These are phyloP conservation scores for Microdochium nivale DNA, from an alignment of 2,329 filamentous ascomycete genomes.

Conservation along the genomic window DNA sequence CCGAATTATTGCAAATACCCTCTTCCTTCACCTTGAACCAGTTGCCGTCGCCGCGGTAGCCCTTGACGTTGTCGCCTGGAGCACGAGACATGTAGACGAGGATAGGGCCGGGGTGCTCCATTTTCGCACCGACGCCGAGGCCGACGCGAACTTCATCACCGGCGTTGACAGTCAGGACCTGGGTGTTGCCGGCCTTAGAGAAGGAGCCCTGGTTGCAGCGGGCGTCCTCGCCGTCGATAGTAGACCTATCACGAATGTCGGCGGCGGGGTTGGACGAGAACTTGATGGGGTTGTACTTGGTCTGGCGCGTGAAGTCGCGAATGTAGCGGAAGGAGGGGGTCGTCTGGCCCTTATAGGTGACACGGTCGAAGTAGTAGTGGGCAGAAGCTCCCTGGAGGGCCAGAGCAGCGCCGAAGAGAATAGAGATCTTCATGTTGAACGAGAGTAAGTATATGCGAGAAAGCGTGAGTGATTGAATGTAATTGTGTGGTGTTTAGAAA, in stretches of 20 bases:
- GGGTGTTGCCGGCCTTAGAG: slow-evolving; percentile 1
- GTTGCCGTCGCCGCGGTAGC: slow-evolving; percentile 17
- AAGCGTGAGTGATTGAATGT: too few species aligned
- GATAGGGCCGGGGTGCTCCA: slow-evolving; percentile 2
- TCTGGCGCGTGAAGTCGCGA: slow-evolving; percentile 14
- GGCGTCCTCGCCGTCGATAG: slow-evolving; percentile 12
- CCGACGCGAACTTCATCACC: slow-evolving; percentile 1
- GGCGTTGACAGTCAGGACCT: slow-evolving; percentile 1
- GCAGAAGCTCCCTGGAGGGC: slow-evolving; percentile 13
- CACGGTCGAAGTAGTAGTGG: slow-evolving; percentile 19
- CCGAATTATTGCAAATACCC: background rate
- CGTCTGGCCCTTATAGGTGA: slow-evolving; percentile 13
- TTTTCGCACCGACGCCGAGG: slow-evolving; percentile 1
- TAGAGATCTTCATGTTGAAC: slow-evolving; percentile 11
- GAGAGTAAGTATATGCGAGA: background rate
- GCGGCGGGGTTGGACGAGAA: slow-evolving; percentile 14
- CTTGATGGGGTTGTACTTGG: slow-evolving; percentile 18
- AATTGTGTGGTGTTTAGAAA: too few species aligned
- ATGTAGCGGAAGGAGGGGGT: slow-evolving; percentile 11
- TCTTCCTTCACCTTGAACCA: slow-evolving; percentile 13
- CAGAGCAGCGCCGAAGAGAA: slow-evolving; percentile 7
- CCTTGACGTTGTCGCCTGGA: slow-evolving; percentile 6
- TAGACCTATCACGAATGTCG: slow-evolving; percentile 13
- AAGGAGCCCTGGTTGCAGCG: slow-evolving; percentile 20
- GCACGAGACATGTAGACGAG: background rate